These are phyloP conservation scores for Verticillium albo-atrum DNA, from an alignment of 2,329 filamentous ascomycete species.

Conservation along the genomic window DNA sequence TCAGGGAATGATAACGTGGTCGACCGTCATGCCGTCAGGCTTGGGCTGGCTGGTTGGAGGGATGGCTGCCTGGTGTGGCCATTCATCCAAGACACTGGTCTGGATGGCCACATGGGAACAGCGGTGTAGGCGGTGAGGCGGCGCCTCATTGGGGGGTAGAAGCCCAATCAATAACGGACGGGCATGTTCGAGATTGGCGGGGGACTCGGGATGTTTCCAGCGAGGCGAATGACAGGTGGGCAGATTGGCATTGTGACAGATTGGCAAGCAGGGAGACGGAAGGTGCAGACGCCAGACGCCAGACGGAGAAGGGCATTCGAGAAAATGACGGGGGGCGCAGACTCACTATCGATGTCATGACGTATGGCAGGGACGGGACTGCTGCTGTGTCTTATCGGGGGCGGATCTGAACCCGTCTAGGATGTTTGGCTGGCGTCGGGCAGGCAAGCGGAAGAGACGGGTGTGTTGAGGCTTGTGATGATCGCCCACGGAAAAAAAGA, in stretches of 20 bases:
- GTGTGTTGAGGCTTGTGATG: background rate
- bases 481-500: background rate
- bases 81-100: background rate
- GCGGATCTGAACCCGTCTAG: background rate
- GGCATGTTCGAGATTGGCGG: background rate
- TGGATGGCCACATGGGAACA: background rate
- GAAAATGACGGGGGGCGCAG: constrained; percentile 1
- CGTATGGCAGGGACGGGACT: constrained; percentile 3
- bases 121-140: background rate
- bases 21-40: background rate
- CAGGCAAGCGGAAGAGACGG: background rate
- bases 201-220: background rate
- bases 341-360: constrained; percentile 30
- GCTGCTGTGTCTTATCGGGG: background rate
- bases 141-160: background rate
- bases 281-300: constrained; percentile 2
- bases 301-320: background rate
- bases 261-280: background rate
- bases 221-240: background rate
- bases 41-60: background rate
- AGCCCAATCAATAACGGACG: background rate
- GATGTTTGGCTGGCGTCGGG: background rate
- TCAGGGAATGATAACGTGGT: background rate
- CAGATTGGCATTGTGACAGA: background rate
- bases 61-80: background rate